phyloP scores from a whole-genome alignment of 129 eudicot species.

The Pittosporum tobira region DNA sequence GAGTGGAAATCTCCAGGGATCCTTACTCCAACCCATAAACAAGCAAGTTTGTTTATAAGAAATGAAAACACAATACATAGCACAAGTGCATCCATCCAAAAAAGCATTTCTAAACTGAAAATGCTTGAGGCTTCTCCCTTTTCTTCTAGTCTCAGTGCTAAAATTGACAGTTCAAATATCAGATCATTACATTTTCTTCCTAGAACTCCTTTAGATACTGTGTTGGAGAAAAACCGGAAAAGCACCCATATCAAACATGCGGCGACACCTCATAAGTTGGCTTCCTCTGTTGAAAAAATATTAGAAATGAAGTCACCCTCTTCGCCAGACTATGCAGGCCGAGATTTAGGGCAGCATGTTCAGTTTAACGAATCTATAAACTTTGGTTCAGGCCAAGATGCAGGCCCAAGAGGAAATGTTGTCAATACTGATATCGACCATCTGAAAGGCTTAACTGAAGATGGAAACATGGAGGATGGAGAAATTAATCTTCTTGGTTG shows the following conservation, averaged over 20 bases:
- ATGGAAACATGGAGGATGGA: slow-evolving; percentile 15
- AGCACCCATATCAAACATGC: slow-evolving; percentile 7
- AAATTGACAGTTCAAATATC: slow-evolving; percentile 34
- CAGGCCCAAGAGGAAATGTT: slow-evolving; percentile 8
- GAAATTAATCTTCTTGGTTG: slow-evolving; percentile 8
- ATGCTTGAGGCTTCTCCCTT: slow-evolving; percentile 50
- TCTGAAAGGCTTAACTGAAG: slow-evolving; percentile 11
- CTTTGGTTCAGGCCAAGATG: slow-evolving; percentile 13
- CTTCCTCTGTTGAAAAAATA: slow-evolving; percentile 21
- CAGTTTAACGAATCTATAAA: slow-evolving; percentile 2
- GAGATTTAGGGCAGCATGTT: slow-evolving; percentile 14
- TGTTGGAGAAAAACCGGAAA: slow-evolving; percentile 20
- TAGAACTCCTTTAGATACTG: slow-evolving; percentile 23
- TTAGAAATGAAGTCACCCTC: slow-evolving; percentile 16
- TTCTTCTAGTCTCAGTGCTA: slow-evolving; percentile 40
- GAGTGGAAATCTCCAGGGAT: slow-evolving; percentile 25
- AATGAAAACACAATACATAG: slow-evolving; percentile 21
- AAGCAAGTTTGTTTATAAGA: slow-evolving; percentile 20
- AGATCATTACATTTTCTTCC: slow-evolving; percentile 21
- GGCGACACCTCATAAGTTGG: slow-evolving; percentile 17
- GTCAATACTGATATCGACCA: slow-evolving; percentile 11
- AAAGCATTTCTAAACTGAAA: slow-evolving; percentile 71
- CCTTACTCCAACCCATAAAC: slow-evolving; percentile 29
- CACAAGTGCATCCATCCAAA: slow-evolving; percentile 33
- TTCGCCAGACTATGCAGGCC: slow-evolving; percentile 18